Percentiles rank a stretch among this genome's conserved stretches.
Evolutionary conservation across 768 basidiomycete genomes (phyloP).

Genomic region (Lactifluus subvellereus): DNA sequence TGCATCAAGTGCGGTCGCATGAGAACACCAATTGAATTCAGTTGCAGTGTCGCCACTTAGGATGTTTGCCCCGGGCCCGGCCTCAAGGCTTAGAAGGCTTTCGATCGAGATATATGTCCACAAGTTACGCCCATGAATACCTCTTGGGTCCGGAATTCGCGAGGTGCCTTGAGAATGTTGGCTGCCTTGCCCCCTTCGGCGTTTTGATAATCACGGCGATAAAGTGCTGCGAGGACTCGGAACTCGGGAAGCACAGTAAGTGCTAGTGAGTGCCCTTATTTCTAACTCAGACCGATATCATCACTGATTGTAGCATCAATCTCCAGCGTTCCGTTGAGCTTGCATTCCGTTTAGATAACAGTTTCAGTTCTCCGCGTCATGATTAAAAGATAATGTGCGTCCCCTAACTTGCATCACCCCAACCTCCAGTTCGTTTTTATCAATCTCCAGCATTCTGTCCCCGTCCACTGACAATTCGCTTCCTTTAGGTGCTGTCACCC

Average conservation of each 20-base stretch:
- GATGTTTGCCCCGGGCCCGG: too few species aligned
- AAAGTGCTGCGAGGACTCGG: conserved; percentile 7
- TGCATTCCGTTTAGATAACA: neutral
- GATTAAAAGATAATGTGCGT: too few species aligned
- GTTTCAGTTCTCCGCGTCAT: too few species aligned
- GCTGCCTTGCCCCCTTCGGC: conserved; percentile 2
- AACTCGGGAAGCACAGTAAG: neutral
- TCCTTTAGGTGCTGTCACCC: too few species aligned
- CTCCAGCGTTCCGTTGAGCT: conserved; percentile 5
- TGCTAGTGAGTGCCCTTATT: neutral
- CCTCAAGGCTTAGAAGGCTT: neutral
- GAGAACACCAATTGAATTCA: neutral
- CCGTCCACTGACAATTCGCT: neutral
- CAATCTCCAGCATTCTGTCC: neutral
- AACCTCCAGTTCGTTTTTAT: neutral
- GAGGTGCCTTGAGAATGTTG: neutral
- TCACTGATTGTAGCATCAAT: neutral
- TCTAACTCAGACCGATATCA: conserved; percentile 12
- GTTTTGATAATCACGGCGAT: conserved; percentile 5
- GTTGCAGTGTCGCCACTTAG: neutral
- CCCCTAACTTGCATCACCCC: neutral
- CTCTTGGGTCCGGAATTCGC: neutral
- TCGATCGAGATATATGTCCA: neutral
- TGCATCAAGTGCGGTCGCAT: neutral
- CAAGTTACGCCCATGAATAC: neutral